Evolutionary conservation across 495 filamentous ascomycete genomes (phyloP), one percentile per base, ranked within the genome.

Genomic region (Penicillium angulare): DNA sequence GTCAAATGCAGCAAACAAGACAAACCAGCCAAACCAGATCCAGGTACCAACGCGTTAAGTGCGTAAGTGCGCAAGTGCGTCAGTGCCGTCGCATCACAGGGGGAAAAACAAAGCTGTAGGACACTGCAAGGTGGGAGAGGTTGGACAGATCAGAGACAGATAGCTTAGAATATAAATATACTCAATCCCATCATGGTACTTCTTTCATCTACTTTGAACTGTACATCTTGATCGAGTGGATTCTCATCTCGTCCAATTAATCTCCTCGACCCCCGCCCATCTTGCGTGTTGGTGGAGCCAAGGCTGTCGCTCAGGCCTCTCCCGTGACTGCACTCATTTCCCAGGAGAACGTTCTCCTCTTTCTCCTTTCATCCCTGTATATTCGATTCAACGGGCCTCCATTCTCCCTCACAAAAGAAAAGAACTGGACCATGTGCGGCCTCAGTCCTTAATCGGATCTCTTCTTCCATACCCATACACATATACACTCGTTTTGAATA

Each of bases 381-480:
- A 22, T 58, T 32, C 44, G 35, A 49, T 56, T 55, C 41, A 38
- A 60, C n/a, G 24, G 32, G 16, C 31, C 31, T 8, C 40, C 18
- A 13, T n/a, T 36, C 38, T 47, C 15, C 35, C n/a, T 29, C 43
- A 33, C 23, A 5, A 35, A 10, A 12, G 5, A 13, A 24, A 10
- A 18, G 12, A 15, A 15, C 33, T 39, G 32, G 55, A 71, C 55
- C 61, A 72, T 72, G 67, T 56, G 44, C 57, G 43, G 50, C 56
- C 33, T 43, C 47, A 51, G 53, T 53, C 53, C 44, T 26, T 53
- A 45, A 47, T 41, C 47, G 33, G 48, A 20, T 50, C 43, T 21
- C 17, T 22, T 27, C n/a, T n/a, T n/a, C n/a, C n/a, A n/a, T n/a
- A n/a, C n/a, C n/a, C n/a, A n/a, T n/a, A n/a, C n/a, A n/a, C 49